phyloP scores from a whole-genome alignment of 75 land plant species.

The Selaginella moellendorffii region DNA sequence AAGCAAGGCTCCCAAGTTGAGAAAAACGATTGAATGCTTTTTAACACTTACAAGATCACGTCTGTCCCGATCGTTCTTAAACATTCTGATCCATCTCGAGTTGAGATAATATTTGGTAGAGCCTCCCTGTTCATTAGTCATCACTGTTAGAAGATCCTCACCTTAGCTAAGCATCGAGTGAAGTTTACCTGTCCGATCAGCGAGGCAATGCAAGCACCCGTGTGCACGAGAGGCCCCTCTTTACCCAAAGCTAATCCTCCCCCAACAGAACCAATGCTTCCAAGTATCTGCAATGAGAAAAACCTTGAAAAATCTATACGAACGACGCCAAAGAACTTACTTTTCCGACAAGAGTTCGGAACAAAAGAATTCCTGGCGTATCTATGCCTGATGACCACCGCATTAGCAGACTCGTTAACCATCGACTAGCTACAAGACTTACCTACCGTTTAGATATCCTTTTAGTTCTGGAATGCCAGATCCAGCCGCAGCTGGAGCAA shows the following conservation, averaged over 20 bases:
- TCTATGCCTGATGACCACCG: conserved; percentile 55
- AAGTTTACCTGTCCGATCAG: conserved; percentile 94
- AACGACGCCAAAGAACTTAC: conserved; percentile 19
- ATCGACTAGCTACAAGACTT: not conserved
- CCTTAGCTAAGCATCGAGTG: too few species aligned
- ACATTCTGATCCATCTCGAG: conserved; percentile 71
- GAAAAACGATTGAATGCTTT: not conserved
- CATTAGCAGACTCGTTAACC: not conserved
- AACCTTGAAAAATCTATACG: not conserved
- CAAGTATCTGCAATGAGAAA: conserved; percentile 51
- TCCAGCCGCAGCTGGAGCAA: conserved; percentile 99
- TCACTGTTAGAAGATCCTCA: too few species aligned
- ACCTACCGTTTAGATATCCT: conserved; percentile 91
- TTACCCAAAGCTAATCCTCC: conserved; percentile 97
- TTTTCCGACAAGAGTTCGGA: conserved; percentile 94
- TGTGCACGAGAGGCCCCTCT: conserved; percentile 99
- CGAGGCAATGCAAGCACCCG: conserved; percentile 99
- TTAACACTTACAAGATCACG: conserved; percentile 96
- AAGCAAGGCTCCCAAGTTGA: conserved; percentile 15
- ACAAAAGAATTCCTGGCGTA: conserved; percentile 85
- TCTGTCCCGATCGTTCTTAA: conserved; percentile 88
- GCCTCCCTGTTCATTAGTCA: conserved; percentile 79
- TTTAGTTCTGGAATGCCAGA: conserved; percentile 99
- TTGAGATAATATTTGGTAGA: conserved; percentile 77
- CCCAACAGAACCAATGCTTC: conserved; percentile 98